A percentile compares a stretch with the other conserved stretches of the same genome.
Conservation (phyloP, 2,329 filamentous ascomycete genomes). For the Pestalotiopsis fici region DNA sequence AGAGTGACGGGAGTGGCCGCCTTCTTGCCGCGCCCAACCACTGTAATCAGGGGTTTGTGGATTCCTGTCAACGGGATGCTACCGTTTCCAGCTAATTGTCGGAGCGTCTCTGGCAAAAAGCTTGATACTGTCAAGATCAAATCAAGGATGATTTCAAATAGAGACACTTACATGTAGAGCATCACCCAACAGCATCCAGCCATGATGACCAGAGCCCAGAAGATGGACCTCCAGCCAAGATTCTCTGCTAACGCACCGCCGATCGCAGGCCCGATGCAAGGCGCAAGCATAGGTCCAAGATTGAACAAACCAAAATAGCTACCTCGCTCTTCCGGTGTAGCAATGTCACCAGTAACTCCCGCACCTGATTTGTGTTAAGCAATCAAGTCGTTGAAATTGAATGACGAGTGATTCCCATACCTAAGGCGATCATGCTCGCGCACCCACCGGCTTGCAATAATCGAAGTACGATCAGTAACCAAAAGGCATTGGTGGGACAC, state of each 20-base stretch:
- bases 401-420: neutral
- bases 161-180: conserved; percentile 17
- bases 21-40: conserved; percentile 15
- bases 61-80: neutral
- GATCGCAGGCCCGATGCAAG: conserved; percentile 57
- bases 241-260: conserved; percentile 54
- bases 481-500: conserved; percentile 30
- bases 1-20: neutral
- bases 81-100: neutral
- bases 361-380: neutral
- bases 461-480: conserved; percentile 31
- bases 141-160: neutral
- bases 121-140: conserved; percentile 16
- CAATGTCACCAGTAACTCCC: conserved; percentile 34
- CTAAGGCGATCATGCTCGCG: conserved; percentile 34
- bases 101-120: neutral
- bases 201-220: conserved; percentile 41
- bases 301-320: conserved; percentile 35
- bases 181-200: conserved; percentile 37
- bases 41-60: conserved; percentile 21
- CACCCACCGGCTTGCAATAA: conserved; percentile 32
- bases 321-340: conserved; percentile 30
- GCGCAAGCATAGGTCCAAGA: conserved; percentile 48
- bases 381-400: neutral
- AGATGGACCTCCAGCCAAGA: conserved; percentile 54